Percentiles rank a stretch among this genome's conserved stretches.
These are phyloP conservation scores for Fusarium sp. DNA, from an alignment of 2,329 filamentous ascomycete genomes.

Conservation along the genomic window DNA sequence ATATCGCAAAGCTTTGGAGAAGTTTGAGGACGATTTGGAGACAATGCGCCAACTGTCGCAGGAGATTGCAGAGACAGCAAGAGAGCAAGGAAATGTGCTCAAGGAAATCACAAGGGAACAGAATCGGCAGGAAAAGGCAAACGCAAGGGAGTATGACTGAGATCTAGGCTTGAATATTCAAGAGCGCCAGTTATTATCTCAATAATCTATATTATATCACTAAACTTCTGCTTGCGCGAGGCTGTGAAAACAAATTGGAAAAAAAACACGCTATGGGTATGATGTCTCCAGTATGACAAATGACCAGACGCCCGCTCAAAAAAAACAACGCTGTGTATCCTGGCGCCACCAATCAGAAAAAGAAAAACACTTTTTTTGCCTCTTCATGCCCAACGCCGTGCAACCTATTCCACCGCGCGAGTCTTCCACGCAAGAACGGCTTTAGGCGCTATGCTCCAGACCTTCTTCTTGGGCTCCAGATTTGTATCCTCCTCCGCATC, in stretches of 20 bases:
- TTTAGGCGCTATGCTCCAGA: background rate
- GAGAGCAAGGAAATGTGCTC: background rate
- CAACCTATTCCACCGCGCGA: background rate
- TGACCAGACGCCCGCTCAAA: background rate
- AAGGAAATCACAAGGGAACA: background rate
- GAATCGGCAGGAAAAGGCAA: background rate
- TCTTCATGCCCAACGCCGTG: slow-evolving; percentile 56
- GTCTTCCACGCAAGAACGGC: slow-evolving; percentile 11
- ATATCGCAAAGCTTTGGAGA: background rate
- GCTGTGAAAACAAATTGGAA: background rate
- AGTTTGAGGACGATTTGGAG: rapidly evolving
- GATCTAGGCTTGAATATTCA: background rate
- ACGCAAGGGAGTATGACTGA: background rate
- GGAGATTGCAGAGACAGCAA: background rate
- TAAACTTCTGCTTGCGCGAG: background rate
- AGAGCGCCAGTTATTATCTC: background rate
- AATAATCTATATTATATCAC: background rate
- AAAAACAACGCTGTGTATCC: background rate
- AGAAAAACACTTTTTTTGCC: slow-evolving; percentile 30
- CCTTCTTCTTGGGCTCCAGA: slow-evolving; percentile 9
- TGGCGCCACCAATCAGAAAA: background rate
- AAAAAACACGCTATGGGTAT: background rate
- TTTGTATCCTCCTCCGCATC: background rate
- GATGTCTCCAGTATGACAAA: background rate
- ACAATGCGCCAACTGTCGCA: rapidly evolving